These are phyloP conservation scores for Letharia lupina DNA, from an alignment of 495 filamentous ascomycete species.

Conservation along the genomic window DNA sequence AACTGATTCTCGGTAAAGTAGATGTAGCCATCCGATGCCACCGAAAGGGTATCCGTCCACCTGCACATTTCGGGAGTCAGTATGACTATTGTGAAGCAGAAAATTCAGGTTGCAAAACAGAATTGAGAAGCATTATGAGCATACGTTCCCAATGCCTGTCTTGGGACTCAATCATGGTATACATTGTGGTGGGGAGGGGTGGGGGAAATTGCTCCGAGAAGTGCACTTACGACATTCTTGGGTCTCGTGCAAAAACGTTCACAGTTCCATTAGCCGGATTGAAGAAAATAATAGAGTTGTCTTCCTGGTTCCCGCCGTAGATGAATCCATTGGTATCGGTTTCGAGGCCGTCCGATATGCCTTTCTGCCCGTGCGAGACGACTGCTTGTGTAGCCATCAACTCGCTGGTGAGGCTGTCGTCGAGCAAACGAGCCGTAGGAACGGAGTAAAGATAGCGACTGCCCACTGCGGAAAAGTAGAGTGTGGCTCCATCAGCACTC, in stretches of 20 bases:
- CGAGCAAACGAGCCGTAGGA: slow-evolving; percentile 30
- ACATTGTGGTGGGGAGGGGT: too few relatives aligned
- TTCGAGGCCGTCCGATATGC: slow-evolving; percentile 33
- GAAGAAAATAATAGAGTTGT: slow-evolving; percentile 35
- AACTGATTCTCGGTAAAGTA: slow-evolving; percentile 31
- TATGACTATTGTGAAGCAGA: too few relatives aligned
- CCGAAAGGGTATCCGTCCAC: slow-evolving; percentile 31
- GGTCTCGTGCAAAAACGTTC: slow-evolving; percentile 32
- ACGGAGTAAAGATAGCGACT: slow-evolving; percentile 31
- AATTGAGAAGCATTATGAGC: too few relatives aligned
- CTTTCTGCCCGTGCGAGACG: slow-evolving; percentile 28
- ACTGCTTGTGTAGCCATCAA: slow-evolving; percentile 29
- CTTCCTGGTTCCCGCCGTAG: slow-evolving; percentile 36
- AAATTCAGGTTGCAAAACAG: too few relatives aligned
- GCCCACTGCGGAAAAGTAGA: slow-evolving; percentile 31
- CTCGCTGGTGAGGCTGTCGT: slow-evolving; percentile 23
- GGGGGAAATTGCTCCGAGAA: too few relatives aligned
- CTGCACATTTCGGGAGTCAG: too few relatives aligned
- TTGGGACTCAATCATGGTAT: too few relatives aligned
- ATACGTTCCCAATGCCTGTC: too few relatives aligned
- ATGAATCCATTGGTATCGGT: slow-evolving; percentile 34
- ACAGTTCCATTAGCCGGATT: slow-evolving; percentile 35
- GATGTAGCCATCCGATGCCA: slow-evolving; percentile 29
- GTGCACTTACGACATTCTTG: slow-evolving; percentile 24
- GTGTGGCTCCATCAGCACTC: slow-evolving; percentile 31